phyloP scores from a whole-genome alignment of 306 rosid genomes.

The Cyamopsis tetragonoloba region DNA sequence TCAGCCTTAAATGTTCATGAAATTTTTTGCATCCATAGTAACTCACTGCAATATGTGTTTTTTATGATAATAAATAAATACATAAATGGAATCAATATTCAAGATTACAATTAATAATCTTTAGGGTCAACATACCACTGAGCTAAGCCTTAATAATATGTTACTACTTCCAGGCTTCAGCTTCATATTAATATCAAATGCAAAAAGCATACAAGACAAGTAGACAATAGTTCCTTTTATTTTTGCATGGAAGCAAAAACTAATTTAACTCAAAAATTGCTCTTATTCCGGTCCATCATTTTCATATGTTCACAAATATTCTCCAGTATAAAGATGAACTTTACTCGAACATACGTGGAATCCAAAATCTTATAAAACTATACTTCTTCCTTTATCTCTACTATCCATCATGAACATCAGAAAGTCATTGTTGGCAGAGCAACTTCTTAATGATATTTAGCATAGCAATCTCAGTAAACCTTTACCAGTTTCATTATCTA shows the following conservation, averaged over 20 bases:
- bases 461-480: background rate
- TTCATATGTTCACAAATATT: background rate
- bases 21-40: background rate
- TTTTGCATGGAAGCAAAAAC: background rate
- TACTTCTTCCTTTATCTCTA: background rate
- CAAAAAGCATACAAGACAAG: too few species aligned
- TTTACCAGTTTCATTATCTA: background rate
- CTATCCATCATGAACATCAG: background rate
- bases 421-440: background rate
- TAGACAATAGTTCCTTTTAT: background rate
- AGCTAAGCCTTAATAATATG: too few species aligned
- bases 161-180: background rate
- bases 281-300: background rate
- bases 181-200: background rate
- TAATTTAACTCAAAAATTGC: background rate
- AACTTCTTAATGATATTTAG: background rate
- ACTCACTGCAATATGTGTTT: background rate
- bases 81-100: background rate
- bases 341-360: background rate
- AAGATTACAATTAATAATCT: background rate
- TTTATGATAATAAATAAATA: constrained; percentile 1
- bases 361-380: background rate
- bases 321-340: background rate
- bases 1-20: background rate
- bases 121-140: background rate